A percentile compares a stretch with the other conserved stretches of the same genome.
These are phyloP conservation scores for Curvularia verruculosa DNA, from an alignment of 2,329 filamentous ascomycete genomes.

Conservation along the genomic window DNA sequence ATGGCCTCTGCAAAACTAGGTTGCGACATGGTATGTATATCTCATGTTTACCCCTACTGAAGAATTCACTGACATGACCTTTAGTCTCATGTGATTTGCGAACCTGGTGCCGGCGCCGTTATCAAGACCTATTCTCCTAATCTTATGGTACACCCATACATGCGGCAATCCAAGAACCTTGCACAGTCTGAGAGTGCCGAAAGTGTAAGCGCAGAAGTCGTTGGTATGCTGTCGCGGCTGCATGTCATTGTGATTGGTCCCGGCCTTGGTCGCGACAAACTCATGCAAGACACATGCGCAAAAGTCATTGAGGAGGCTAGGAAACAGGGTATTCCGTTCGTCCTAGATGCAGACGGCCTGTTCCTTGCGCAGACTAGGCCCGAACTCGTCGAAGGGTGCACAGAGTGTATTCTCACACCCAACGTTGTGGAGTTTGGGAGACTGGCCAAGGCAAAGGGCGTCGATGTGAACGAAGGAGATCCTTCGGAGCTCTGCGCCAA, in stretches of 20 bases:
- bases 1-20: constrained; percentile 93
- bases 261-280: constrained; percentile 83
- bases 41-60: constrained; percentile 1
- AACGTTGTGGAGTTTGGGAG: constrained; percentile 93
- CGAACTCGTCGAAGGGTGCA: constrained; percentile 78
- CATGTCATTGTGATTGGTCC: constrained; percentile 94
- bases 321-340: constrained; percentile 74
- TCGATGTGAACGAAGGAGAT: constrained; percentile 64
- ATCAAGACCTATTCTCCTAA: constrained; percentile 99
- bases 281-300: constrained; percentile 87
- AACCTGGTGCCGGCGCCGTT: constrained; percentile 78
- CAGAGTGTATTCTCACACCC: constrained; percentile 85
- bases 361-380: constrained; percentile 77
- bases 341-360: constrained; percentile 90
- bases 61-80: constrained; percentile 21
- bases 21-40: constrained; percentile 76
- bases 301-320: constrained; percentile 80
- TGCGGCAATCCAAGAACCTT: constrained; percentile 75
- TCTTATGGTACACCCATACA: constrained; percentile 96
- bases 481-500: constrained; percentile 67
- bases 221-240: constrained; percentile 81
- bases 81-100: constrained; percentile 93
- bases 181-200: constrained; percentile 63
- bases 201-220: constrained; percentile 70
- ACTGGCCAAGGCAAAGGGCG: constrained; percentile 74